Base-by-base conservation (phyloP, 2,329 filamentous ascomycete genomes). In the Trichoderma pleuroti region DNA sequence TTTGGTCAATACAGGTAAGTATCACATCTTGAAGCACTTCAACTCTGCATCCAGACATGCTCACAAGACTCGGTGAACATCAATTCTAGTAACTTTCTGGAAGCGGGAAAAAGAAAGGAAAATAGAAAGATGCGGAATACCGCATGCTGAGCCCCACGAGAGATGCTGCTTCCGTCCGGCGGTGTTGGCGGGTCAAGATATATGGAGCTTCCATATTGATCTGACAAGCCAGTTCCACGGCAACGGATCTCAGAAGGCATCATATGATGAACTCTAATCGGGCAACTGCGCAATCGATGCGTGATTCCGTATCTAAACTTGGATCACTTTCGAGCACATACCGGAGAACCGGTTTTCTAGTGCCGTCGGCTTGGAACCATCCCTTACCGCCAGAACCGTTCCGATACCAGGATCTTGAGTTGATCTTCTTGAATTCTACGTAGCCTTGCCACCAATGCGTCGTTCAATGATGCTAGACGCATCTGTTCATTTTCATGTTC, bases 281-380 rank as follows among this genome's bases (percentile, higher is more conserved):
- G 56, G 54, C 39, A 61, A 42, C 54, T 52, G 65, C 65, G 65
- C 56, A 46, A 68, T 68, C 65, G 65, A 68, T 60, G 65, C 56
- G 42, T 28, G 54, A 61, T 61, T 68, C 65, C 65, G 65, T 52
- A 36, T 1, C 65, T 52, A 52, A 36, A 36, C 10, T 61, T 16
- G n/a, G 39, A 46, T 65, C 46, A 34, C 46, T 10, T 36, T 26
- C 36, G 7, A 36, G n/a, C 10, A 14, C 21, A 60, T 60, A 10
- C 24, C 26, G 36, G 28, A 28, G 39, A 60, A 39, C 54, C 24
- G 26, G 5, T 46, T 60, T 49, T 18, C 26, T 28, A 49, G 26
- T 18, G 39, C 39, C 39, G 39, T 42, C 39, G 39, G 39, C 39
- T n/a, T 65, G 21, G 42, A 36, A 12, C 12, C 12, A 18, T n/a